Evolutionary conservation across 345 rosid genomes (phyloP).

Genomic region (Clausena lansium): DNA sequence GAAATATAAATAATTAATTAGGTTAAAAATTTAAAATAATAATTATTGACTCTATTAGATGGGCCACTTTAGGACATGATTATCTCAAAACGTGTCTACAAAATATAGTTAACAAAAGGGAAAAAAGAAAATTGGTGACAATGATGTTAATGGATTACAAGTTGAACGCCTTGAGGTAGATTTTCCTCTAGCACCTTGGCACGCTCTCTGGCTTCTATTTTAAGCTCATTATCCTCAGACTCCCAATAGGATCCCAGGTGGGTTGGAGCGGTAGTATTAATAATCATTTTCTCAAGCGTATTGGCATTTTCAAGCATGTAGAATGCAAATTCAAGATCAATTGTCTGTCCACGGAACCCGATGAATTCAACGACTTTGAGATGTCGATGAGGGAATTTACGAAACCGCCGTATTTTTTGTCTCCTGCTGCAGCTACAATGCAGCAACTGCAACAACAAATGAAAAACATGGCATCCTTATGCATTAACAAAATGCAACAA

Average conservation of each 20-base stretch:
- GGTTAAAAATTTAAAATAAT: too few relatives aligned
- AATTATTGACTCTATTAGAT: too few relatives aligned
- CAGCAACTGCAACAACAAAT: not conserved
- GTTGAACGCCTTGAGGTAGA: not conserved
- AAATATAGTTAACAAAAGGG: too few relatives aligned
- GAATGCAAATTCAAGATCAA: slow-evolving; percentile 1
- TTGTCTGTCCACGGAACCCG: not conserved
- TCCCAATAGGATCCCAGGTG: not conserved
- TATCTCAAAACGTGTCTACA: too few relatives aligned
- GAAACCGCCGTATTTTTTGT: not conserved
- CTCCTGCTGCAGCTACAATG: not conserved
- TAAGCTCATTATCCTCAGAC: not conserved
- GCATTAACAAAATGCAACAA: not conserved
- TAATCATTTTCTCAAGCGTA: not conserved
- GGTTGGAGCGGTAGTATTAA: not conserved
- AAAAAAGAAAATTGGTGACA: not conserved
- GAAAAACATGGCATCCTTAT: not conserved
- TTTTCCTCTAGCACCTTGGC: not conserved
- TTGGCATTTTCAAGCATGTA: not conserved
- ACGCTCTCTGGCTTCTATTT: not conserved
- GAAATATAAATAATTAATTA: too few relatives aligned
- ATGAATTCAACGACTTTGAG: slow-evolving; percentile 2
- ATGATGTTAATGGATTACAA: not conserved
- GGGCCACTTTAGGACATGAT: too few relatives aligned
- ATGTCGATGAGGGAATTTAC: not conserved